A percentile compares a stretch with the other conserved stretches of the same genome.
Conservation (phyloP, 805 yeast genomes). For the Wickerhamiella azyma region DNA sequence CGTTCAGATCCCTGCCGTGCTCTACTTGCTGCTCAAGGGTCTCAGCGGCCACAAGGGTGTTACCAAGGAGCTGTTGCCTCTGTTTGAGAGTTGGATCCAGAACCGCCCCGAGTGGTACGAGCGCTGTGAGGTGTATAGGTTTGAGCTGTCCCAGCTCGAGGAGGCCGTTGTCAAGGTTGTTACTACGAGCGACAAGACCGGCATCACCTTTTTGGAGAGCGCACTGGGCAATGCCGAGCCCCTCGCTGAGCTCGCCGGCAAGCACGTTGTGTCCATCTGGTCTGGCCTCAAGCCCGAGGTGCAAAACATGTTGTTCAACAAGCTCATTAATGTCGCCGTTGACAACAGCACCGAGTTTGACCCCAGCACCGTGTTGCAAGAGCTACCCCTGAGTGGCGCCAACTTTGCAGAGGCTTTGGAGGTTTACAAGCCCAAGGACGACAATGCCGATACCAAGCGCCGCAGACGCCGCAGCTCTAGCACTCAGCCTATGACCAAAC, state of each 20-base stretch:
- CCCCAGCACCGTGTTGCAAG: conserved; percentile 34
- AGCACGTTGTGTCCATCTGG: conserved; percentile 44
- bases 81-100: conserved; percentile 34
- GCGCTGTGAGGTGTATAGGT: conserved; percentile 35
- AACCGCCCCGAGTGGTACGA: conserved; percentile 35
- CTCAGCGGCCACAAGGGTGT: conserved; percentile 30
- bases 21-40: conserved; percentile 36
- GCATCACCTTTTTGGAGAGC: conserved; percentile 45
- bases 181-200: conserved; percentile 48
- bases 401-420: conserved; percentile 46
- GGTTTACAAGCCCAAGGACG: conserved; percentile 35
- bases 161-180: conserved; percentile 42
- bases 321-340: conserved; percentile 43
- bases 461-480: conserved; percentile 73
- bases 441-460: conserved; percentile 12
- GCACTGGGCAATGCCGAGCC: conserved; percentile 32
- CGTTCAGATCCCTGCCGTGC: conserved; percentile 41
- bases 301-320: conserved; percentile 44
- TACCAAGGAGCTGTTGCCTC: conserved; percentile 30
- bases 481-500: conserved; percentile 43
- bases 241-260: conserved; percentile 33
- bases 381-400: conserved; percentile 43
- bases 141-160: conserved; percentile 45
- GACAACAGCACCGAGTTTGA: conserved; percentile 32
- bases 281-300: conserved; percentile 38